Evolutionary conservation across 1,139 yeast species (phyloP).

Genomic region (Blastobotrys proliferans): DNA sequence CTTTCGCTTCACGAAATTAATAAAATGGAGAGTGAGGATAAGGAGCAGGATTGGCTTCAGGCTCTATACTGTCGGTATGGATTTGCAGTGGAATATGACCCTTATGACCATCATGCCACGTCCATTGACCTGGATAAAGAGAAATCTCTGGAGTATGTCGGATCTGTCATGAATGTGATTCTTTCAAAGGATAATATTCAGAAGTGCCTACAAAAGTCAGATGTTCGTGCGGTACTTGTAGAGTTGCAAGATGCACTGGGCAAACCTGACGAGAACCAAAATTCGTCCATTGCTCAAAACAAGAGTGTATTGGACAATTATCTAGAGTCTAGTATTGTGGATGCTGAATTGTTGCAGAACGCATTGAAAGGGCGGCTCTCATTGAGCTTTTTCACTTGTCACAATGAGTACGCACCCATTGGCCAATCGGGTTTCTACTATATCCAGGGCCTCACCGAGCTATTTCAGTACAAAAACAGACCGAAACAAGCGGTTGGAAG

Average conservation of each 20-base stretch:
- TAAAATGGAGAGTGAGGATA: slow-evolving; percentile 40
- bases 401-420: slow-evolving; percentile 37
- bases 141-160: slow-evolving; percentile 56
- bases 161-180: slow-evolving; percentile 60
- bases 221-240: slow-evolving; percentile 69
- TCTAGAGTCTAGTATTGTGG: slow-evolving; percentile 47
- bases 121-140: slow-evolving; percentile 41
- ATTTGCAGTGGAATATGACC: slow-evolving; percentile 54
- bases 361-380: slow-evolving; percentile 54
- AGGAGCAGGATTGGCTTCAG: slow-evolving; percentile 65
- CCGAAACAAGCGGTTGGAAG: slow-evolving; percentile 50
- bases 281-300: slow-evolving; percentile 38
- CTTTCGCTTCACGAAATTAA: slow-evolving; percentile 56
- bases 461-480: slow-evolving; percentile 58
- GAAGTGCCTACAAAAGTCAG: slow-evolving; percentile 49
- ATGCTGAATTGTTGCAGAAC: slow-evolving; percentile 48
- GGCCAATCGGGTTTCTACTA: slow-evolving; percentile 61
- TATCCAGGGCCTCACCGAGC: slow-evolving; percentile 63
- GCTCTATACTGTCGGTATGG: slow-evolving; percentile 76
- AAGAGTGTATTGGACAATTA: slow-evolving; percentile 44
- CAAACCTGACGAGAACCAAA: slow-evolving; percentile 46
- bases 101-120: slow-evolving; percentile 63
- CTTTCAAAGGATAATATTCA: slow-evolving; percentile 58
- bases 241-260: slow-evolving; percentile 70
- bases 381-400: slow-evolving; percentile 40